Evolutionary conservation across 495 filamentous ascomycete genomes (phyloP).

Genomic region (Barbatosphaeria neglecta): DNA sequence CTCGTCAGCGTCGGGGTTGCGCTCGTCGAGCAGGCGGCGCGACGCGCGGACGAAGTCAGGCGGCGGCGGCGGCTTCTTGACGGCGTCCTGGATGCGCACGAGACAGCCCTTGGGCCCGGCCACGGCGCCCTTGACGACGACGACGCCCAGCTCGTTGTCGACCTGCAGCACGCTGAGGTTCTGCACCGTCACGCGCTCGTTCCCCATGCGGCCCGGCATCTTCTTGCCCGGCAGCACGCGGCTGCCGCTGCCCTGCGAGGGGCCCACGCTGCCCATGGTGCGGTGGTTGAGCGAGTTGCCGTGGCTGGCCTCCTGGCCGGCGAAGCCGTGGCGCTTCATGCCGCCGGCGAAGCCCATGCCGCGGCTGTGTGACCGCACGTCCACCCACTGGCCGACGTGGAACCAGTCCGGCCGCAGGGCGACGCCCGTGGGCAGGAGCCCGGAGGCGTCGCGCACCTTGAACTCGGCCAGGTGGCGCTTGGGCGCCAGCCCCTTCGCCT

Average conservation of each 20-base stretch:
- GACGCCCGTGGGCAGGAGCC: conserved; percentile 61
- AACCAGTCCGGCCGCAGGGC: conserved; percentile 76
- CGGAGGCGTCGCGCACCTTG: conserved; percentile 62
- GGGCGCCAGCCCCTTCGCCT: conserved; percentile 61
- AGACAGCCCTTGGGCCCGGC: conserved; percentile 73
- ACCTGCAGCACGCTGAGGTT: conserved; percentile 82
- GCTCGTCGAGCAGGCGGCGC: conserved; percentile 19
- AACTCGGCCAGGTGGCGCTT: conserved; percentile 81
- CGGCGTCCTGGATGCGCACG: conserved; percentile 79
- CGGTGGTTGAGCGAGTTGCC: conserved; percentile 89
- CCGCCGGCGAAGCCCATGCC: conserved; percentile 92
- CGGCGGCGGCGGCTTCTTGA: conserved; percentile 79
- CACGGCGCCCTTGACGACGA: conserved; percentile 77
- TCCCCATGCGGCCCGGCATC: conserved; percentile 94
- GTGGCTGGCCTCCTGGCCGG: conserved; percentile 82
- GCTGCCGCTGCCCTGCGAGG: conserved; percentile 81
- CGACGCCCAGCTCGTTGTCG: conserved; percentile 70
- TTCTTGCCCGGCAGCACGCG: conserved; percentile 90
- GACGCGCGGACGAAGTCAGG: conserved; percentile 29
- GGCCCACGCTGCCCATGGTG: conserved; percentile 76
- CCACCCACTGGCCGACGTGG: conserved; percentile 78
- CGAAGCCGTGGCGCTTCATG: conserved; percentile 89
- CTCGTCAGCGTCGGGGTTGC: conserved; percentile 24
- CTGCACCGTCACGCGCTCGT: conserved; percentile 73
- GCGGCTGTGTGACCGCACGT: conserved; percentile 63